Base-by-base conservation (phyloP, 2,329 filamentous ascomycete species). In the Penicillium sp. region DNA sequence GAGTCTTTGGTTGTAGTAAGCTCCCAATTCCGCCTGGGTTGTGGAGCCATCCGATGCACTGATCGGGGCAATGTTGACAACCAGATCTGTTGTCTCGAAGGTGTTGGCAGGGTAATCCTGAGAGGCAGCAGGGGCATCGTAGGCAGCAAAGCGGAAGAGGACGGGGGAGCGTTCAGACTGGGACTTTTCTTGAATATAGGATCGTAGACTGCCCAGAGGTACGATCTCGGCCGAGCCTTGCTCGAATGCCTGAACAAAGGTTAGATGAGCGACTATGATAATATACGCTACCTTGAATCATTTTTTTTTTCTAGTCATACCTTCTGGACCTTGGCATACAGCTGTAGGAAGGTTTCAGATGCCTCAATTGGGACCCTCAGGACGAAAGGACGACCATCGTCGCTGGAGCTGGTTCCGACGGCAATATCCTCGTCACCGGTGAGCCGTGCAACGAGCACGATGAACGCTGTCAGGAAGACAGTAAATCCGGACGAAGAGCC, bases 351-450 rank as follows among this genome's bases (percentile, higher is more conserved):
- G 2, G 64, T 63, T 51, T 73, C 71, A 21, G 65, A 64, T 2
- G 65, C 52, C 17, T 68, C 63, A 55, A 75, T 65, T 32, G 69
- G 66, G 13, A 72, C 62, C 43, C 72, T 66, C 15, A 75, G 57
- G 49, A 75, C 71, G 52, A 75, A 74, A 37, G 72, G 68, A 39
- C 70, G 69, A 28, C 70, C 72, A 56, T 73, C 70, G 38, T 70
- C 68, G 10, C 61, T 65, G 12, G 64, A 62, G 49, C 69, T 74
- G 40, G 72, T 73, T 31, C 70, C 73, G 47, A 75, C 62, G 29
- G 71, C 70, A 52, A 75, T 74, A 55, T 75, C 73, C 54, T 75
- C 73, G 52, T 75, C 73, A 17, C 73, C 73, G 12, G 72, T 75
- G 55, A 75, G 60, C 52, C 73, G 69, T 52, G 67, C 68, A 19